A percentile compares a stretch with the other conserved stretches of the same genome.
Conservation (phyloP, 75 land plant species). For the Pinus taeda region DNA sequence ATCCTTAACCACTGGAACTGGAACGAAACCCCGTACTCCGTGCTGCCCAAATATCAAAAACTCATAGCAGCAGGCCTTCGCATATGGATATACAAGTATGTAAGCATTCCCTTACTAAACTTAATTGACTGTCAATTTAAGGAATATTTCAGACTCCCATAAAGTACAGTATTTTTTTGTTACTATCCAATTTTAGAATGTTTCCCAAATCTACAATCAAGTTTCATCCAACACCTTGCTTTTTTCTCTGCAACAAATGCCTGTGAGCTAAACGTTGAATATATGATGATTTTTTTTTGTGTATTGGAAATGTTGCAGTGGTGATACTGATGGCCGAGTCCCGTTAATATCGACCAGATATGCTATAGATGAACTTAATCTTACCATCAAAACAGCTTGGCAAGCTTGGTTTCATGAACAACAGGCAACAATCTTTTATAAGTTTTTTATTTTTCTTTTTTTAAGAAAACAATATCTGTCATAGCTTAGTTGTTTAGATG, state of each 20-base stretch:
- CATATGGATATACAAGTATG: conserved; percentile 13
- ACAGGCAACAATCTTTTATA: conserved; percentile 24
- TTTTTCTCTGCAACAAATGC: not conserved
- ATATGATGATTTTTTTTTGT: not conserved
- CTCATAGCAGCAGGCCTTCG: conserved; percentile 9
- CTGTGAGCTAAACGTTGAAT: not conserved
- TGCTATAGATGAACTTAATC: conserved; percentile 23
- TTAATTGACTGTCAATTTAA: too few species aligned
- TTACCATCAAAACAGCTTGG: conserved; percentile 44
- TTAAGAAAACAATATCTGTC: too few species aligned
- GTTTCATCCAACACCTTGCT: not conserved
- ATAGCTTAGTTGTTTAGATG: too few species aligned
- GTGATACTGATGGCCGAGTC: conserved; percentile 66
- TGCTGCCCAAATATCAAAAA: not conserved
- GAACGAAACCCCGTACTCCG: not conserved
- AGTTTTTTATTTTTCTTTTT: too few species aligned
- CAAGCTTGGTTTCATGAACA: conserved; percentile 53
- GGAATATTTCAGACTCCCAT: too few species aligned
- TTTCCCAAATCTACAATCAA: too few species aligned
- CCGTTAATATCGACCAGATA: conserved; percentile 62
- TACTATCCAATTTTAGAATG: too few species aligned
- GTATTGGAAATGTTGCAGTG: conserved; percentile 28
- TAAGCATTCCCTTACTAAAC: not conserved
- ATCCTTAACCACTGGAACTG: not conserved
- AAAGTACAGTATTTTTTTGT: too few species aligned